Evolutionary conservation across 2,329 filamentous ascomycete genomes (phyloP), one percentile per base, ranked within the genome.

Genomic region (Ascocoryne sarcoides): DNA sequence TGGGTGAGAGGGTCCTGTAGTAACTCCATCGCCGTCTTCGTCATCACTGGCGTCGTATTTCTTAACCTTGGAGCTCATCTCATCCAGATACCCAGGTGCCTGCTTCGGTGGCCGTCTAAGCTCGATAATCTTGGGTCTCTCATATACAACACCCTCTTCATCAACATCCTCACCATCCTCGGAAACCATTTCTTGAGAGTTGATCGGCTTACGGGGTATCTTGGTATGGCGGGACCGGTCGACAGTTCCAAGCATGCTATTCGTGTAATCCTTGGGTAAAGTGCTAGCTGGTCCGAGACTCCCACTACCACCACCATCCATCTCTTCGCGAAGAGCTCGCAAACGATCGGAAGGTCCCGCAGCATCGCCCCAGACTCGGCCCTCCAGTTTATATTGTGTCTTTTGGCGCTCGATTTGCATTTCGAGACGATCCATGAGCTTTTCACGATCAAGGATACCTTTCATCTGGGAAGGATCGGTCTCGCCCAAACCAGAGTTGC

Each of bases 331-430:
- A 36, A 96, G 71, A 50, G 93, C 90, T 50, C 92, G 82, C 43
- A 98, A 70, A 55, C 89, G 82, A 65, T 98, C 92, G 32, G 88
- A 95, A 10, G 92, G 90, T 26, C 86, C 86, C 49, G 83, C 73
- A 38, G 75, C 68, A 47, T 93, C 84, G 47, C 82, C 82, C 84
- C 90, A 95, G 7, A 87, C 80, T 61, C 86, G 86, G 51, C 92
- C 92, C 63, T 96, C 92, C 21, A 98, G 76, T 64, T 95, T 95
- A 65, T 87, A 95, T 60, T 96, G 89, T 1, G 92, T 96, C 74
- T 96, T 96, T 49, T 95, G 90, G 49, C 92, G 75, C 67, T 96
- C 90, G 31, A 98, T 77, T 64, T 96, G 92, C 70, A 86, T 93
- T 62, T 95, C 89, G 42, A 98, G 73, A 39, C 89, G 82, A 59